phyloP scores from a whole-genome alignment of 768 basidiomycete genomes.

The Trametes punicea region DNA sequence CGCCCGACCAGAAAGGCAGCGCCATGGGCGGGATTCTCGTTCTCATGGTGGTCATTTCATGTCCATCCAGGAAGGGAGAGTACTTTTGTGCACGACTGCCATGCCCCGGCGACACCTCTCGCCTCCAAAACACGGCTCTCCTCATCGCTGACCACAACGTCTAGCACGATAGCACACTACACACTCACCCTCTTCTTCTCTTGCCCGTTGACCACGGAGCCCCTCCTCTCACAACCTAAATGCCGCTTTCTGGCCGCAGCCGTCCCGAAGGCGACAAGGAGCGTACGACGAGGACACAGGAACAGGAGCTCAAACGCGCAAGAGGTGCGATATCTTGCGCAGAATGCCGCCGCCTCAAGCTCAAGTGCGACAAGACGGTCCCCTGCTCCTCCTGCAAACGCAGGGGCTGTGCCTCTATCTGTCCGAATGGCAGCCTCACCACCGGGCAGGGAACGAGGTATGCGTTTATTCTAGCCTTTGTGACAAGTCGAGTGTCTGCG shows the following conservation, averaged over 20 bases:
- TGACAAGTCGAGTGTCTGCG: neutral
- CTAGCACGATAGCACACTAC: neutral
- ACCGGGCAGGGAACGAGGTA: conserved; percentile 79
- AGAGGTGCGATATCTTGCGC: conserved; percentile 75
- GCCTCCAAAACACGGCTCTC: neutral
- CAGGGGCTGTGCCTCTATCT: conserved; percentile 73
- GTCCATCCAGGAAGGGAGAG: neutral
- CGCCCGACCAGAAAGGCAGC: neutral
- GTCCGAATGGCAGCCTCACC: conserved; percentile 72
- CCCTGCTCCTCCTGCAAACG: conserved; percentile 57
- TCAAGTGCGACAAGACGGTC: conserved; percentile 65
- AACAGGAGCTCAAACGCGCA: conserved; percentile 71
- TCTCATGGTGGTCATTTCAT: neutral
- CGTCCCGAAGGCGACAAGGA: conserved; percentile 26
- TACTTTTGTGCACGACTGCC: conserved; percentile 4
- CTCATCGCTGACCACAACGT: conserved; percentile 13
- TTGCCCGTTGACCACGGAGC: neutral
- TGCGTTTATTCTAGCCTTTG: conserved; percentile 20
- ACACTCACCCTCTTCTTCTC: neutral
- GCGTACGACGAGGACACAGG: conserved; percentile 30
- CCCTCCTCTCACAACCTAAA: neutral
- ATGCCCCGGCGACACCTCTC: neutral
- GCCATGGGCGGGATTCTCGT: conserved; percentile 2
- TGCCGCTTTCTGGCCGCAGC: conserved; percentile 24
- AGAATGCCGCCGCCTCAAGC: conserved; percentile 50